Conservation (phyloP, 768 basidiomycete species). For the Tulasnella sp. region DNA sequence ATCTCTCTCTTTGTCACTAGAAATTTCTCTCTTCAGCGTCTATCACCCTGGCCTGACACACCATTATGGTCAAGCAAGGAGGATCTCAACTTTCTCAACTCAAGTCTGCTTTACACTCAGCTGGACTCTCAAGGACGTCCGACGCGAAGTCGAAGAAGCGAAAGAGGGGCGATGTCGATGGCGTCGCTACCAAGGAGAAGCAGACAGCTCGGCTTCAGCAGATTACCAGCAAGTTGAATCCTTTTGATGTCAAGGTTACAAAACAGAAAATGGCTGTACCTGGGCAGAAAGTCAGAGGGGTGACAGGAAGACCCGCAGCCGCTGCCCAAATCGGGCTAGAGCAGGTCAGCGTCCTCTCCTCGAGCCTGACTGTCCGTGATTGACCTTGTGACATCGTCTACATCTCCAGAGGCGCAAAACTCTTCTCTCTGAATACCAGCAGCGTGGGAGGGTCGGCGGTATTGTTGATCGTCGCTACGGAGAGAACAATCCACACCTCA, state of each 20-base stretch:
- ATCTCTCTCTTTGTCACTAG: neutral
- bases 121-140: constrained; percentile 58
- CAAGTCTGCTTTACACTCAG: constrained; percentile 68
- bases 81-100: constrained; percentile 81
- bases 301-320: constrained; percentile 69
- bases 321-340: constrained; percentile 88
- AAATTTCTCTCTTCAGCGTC: constrained; percentile 1
- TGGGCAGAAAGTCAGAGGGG: constrained; percentile 75
- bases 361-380: neutral
- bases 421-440: constrained; percentile 76
- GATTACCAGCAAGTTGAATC: constrained; percentile 79
- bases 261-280: constrained; percentile 90
- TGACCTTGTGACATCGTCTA: constrained; percentile 5
- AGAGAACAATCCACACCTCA: constrained; percentile 85
- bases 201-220: constrained; percentile 66
- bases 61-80: constrained; percentile 8
- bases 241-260: constrained; percentile 88
- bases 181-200: constrained; percentile 50
- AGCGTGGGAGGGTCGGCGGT: constrained; percentile 72
- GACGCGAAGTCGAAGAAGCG: constrained; percentile 48
- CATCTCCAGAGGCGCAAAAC: constrained; percentile 64
- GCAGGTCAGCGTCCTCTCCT: constrained; percentile 40
- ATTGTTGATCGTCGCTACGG: constrained; percentile 92
- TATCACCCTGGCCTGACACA: neutral
- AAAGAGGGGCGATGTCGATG: constrained; percentile 41